Conservation (phyloP, 805 yeast species). For the Nakazawaea anatomiae region DNA sequence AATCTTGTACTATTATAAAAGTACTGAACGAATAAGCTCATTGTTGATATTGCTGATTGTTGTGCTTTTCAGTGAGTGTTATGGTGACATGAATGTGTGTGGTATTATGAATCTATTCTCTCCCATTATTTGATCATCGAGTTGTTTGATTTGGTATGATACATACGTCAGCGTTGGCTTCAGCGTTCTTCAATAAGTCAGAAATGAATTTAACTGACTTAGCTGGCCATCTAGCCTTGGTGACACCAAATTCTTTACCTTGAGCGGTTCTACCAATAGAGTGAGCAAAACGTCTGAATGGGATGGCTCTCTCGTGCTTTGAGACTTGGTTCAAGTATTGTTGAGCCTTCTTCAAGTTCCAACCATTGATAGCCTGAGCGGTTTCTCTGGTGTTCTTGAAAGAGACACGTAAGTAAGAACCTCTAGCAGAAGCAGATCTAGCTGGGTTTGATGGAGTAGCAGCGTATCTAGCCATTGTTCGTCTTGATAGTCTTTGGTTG, state of each 20-base stretch:
- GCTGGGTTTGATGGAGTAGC: constrained; percentile 99
- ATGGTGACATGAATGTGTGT: no score
- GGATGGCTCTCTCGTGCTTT: constrained; percentile 99
- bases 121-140: no score
- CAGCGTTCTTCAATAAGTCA: constrained; percentile 95
- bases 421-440: constrained; percentile 98
- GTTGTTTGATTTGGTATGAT: constrained; percentile 5
- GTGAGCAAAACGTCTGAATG: constrained; percentile 96
- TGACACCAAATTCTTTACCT: constrained; percentile 99
- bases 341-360: constrained; percentile 96
- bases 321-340: constrained; percentile 91
- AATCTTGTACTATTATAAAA: no score
- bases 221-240: constrained; percentile 99
- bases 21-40: no score
- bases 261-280: constrained; percentile 99
- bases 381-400: constrained; percentile 99
- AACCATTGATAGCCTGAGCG: constrained; percentile 96
- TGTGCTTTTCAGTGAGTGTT: no score
- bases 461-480: constrained; percentile 97
- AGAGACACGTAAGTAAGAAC: constrained; percentile 98
- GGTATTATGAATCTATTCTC: no score
- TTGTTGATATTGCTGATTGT: no score
- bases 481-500: neutral
- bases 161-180: constrained; percentile 91
- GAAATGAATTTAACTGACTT: constrained; percentile 94